These are phyloP conservation scores for Plasmodium billcollinsi DNA, from an alignment of 169 alveolate genomes.

Conservation along the genomic window DNA sequence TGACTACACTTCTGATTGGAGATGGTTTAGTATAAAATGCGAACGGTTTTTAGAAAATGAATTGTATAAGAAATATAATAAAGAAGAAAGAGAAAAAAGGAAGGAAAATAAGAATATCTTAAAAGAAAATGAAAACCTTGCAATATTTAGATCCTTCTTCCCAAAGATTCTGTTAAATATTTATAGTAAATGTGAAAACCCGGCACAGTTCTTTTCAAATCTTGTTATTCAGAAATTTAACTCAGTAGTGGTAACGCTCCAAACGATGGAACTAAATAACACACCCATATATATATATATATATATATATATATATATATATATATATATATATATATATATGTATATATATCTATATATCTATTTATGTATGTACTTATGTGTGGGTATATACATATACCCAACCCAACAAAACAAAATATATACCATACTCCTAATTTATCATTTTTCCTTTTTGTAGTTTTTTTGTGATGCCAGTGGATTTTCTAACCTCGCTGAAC, in stretches of 20 bases:
- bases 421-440: not conserved
- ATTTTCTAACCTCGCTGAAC: slow-evolving; percentile 87
- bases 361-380: not conserved
- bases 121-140: slow-evolving; percentile 25
- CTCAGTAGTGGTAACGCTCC: slow-evolving; percentile 37
- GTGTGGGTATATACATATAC: not conserved
- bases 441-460: not conserved
- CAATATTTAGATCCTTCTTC: slow-evolving; percentile 34
- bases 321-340: not conserved
- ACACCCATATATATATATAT: not conserved
- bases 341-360: not conserved
- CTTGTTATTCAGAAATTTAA: slow-evolving; percentile 47
- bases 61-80: slow-evolving; percentile 5
- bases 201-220: slow-evolving; percentile 24
- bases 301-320: not conserved
- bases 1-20: slow-evolving; percentile 63
- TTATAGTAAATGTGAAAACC: slow-evolving; percentile 37
- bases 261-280: not conserved
- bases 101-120: slow-evolving; percentile 6
- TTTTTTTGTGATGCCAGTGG: slow-evolving; percentile 90
- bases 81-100: slow-evolving; percentile 3
- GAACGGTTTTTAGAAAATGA: slow-evolving; percentile 43
- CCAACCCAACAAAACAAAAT: not conserved
- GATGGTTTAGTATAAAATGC: slow-evolving; percentile 72
- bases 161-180: slow-evolving; percentile 43